A percentile compares a stretch with the other conserved stretches of the same genome.
phyloP scores from a whole-genome alignment of 2,329 filamentous ascomycete species.

The Cladorrhinum sp. region DNA sequence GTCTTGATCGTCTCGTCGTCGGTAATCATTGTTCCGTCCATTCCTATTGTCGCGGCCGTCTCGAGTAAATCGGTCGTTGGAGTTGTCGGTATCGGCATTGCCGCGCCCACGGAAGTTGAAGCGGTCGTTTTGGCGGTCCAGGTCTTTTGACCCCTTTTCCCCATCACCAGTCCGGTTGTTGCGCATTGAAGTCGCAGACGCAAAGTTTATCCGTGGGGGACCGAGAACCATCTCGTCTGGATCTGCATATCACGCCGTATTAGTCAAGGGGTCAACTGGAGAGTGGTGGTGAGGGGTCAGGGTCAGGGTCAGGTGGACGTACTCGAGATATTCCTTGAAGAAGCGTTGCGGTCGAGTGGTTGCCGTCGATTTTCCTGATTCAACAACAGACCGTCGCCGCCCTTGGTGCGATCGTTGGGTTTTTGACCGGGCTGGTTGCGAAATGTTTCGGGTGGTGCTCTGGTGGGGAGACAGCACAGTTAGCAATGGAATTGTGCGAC shows the following conservation, averaged over 20 bases:
- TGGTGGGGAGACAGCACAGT: slow-evolving; percentile 28
- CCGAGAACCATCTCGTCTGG: slow-evolving; percentile 82
- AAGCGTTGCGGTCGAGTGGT: slow-evolving; percentile 51
- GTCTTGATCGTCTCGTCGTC: slow-evolving; percentile 54
- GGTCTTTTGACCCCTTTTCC: slow-evolving; percentile 53
- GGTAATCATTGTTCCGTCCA: slow-evolving; percentile 43
- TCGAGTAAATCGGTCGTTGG: slow-evolving; percentile 43
- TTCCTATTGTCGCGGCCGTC: slow-evolving; percentile 50
- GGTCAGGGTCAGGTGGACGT: slow-evolving; percentile 31
- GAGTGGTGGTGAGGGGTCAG: slow-evolving; percentile 17
- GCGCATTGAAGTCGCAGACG: slow-evolving; percentile 65
- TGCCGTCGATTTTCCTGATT: slow-evolving; percentile 53
- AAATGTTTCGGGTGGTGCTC: slow-evolving; percentile 44
- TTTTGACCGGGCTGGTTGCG: slow-evolving; percentile 44
- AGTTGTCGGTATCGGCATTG: slow-evolving; percentile 44
- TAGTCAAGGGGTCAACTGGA: slow-evolving; percentile 13
- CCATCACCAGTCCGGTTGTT: slow-evolving; percentile 45
- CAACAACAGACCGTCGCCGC: slow-evolving; percentile 43
- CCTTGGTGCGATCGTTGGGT: slow-evolving; percentile 43
- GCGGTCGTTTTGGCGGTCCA: slow-evolving; percentile 51
- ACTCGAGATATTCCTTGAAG: slow-evolving; percentile 55
- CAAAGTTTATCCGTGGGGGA: slow-evolving; percentile 78
- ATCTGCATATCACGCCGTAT: slow-evolving; percentile 42
- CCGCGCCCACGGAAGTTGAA: slow-evolving; percentile 57
- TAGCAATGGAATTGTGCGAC: slow-evolving; percentile 1